Base-by-base conservation (phyloP, 2,329 filamentous ascomycete species). In the Fusarium sp. region DNA sequence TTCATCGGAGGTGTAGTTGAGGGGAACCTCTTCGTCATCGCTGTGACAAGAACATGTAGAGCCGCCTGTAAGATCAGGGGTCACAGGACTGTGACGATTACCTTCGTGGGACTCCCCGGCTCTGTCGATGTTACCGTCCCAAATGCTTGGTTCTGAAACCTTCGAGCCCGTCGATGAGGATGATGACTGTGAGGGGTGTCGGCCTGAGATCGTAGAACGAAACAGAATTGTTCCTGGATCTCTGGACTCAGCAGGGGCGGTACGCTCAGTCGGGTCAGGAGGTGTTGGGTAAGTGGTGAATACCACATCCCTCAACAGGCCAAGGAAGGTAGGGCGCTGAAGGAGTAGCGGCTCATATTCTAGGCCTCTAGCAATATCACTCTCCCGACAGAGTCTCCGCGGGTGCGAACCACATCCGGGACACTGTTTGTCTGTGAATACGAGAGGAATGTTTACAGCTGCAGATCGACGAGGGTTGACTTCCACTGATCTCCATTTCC, bases 351-450 rank as follows among this genome's bases (percentile, higher is more conserved):
- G 51, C 27, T 56, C 58, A 20, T 13, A 24, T 14, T 48, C 54
- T 25, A 18, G 22, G 32, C 14, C 14, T 24, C 44, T 29, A 20
- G 32, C 40, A 44, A 60, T 24, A 22, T 70, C 63, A 11, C 65
- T 61, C 16, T 34, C 45, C n/a, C 46, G 60, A 48, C 71, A 74
- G 25, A 30, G 41, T 37, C 61, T 61, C 25, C 55, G 47, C 10
- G 60, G 53, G 22, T 71, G 72, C 34, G 42, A 61, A 34, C 63
- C 72, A 44, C 70, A 70, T 41, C 52, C 65, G n/a, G 46, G 52
- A 44, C 65, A 74, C 55, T 70, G 68, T 53, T 63, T 68, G 14
- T 34, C 16, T 25, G 54, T 34, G 24, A 57, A 66, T 12, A 10
- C 41, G n/a, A 65, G 60, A 41, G 63, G 54, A 27, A 66, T 53